Evolutionary conservation across 148 eudicot species (phyloP).

Genomic region (Amaranthus palmeri): DNA sequence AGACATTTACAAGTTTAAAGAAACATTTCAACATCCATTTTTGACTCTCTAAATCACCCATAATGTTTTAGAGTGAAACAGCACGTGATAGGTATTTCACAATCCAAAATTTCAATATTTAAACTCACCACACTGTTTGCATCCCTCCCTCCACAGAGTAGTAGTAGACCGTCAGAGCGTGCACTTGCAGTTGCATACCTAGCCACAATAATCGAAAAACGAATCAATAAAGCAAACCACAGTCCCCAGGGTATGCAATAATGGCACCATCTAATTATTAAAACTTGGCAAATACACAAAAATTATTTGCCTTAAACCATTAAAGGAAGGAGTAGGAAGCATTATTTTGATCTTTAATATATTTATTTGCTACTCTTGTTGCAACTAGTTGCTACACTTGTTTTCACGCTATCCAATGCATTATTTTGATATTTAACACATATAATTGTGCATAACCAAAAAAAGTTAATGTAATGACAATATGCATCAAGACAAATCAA

Average conservation of each 20-base stretch:
- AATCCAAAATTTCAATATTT: background rate
- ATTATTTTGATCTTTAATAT: no score
- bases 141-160: slow-evolving; percentile 98
- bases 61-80: background rate
- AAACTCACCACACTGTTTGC: slow-evolving; percentile 90
- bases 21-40: background rate
- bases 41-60: background rate
- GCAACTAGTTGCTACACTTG: no score
- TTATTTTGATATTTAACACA: no score
- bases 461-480: no score
- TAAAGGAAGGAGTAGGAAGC: background rate
- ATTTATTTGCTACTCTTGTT: no score
- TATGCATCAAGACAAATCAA: no score
- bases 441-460: no score
- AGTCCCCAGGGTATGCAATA: background rate
- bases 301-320: background rate
- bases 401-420: no score
- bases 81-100: slow-evolving; percentile 4
- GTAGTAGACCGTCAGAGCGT: slow-evolving; percentile 95
- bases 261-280: background rate
- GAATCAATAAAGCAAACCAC: slow-evolving; percentile 10
- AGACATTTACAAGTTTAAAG: background rate
- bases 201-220: slow-evolving; percentile 18
- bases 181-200: slow-evolving; percentile 99
- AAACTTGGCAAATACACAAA: background rate